Conservation (phyloP, 768 basidiomycete species). For the Calocera viscosa region DNA sequence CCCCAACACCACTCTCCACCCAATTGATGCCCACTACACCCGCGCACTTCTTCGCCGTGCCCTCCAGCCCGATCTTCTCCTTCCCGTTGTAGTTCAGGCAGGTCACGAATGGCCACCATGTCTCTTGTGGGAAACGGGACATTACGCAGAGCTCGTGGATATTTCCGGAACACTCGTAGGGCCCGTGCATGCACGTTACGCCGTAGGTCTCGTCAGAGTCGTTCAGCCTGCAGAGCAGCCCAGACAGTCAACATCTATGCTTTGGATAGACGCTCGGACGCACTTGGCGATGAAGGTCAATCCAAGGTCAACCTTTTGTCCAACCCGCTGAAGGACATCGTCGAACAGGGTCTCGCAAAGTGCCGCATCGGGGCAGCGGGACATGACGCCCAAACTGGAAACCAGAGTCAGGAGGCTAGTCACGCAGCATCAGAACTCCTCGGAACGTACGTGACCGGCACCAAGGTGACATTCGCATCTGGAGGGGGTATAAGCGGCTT, state of each 20-base stretch:
- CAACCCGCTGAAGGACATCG: constrained; percentile 49
- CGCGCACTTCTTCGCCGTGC: constrained; percentile 56
- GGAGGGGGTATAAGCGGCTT: not conserved
- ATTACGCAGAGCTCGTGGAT: constrained; percentile 77
- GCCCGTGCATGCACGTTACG: constrained; percentile 70
- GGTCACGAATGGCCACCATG: constrained; percentile 74
- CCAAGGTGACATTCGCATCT: not conserved
- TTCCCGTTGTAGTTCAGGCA: constrained; percentile 59
- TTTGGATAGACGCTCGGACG: constrained; percentile 24
- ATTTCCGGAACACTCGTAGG: constrained; percentile 73
- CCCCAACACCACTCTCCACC: constrained; percentile 39
- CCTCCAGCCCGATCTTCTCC: constrained; percentile 50
- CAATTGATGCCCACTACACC: constrained; percentile 53
- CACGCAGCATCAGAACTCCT: not conserved
- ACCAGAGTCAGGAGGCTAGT: not conserved
- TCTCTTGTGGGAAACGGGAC: constrained; percentile 35
- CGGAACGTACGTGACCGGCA: not conserved
- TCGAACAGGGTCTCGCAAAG: constrained; percentile 70
- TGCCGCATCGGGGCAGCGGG: constrained; percentile 68
- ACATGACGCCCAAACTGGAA: constrained; percentile 46
- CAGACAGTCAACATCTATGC: not conserved
- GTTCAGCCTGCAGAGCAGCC: constrained; percentile 38
- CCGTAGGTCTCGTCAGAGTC: constrained; percentile 58
- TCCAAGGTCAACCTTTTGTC: constrained; percentile 51
- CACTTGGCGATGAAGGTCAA: constrained; percentile 66